A percentile compares a stretch with the other conserved stretches of the same genome.
These are phyloP conservation scores for Fraxinus sp. DNA, from an alignment of 305 asterid species.

Conservation along the genomic window DNA sequence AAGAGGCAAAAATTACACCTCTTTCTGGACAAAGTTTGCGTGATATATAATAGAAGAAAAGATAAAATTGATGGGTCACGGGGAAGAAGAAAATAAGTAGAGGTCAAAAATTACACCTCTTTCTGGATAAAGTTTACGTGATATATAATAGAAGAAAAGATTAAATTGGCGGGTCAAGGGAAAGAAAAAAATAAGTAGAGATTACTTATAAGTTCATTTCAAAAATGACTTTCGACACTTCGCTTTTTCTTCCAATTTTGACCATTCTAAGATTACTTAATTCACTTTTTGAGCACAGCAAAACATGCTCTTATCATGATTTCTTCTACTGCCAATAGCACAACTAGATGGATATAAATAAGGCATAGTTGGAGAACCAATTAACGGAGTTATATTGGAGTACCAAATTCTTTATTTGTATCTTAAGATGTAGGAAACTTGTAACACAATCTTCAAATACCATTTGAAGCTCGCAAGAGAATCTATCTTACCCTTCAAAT, in stretches of 20 bases:
- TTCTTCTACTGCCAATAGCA: not conserved
- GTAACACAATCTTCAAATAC: not conserved
- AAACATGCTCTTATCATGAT: not conserved
- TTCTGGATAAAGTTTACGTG: too few species aligned
- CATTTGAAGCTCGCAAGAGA: not conserved
- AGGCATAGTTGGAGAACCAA: not conserved
- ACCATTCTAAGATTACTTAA: not conserved
- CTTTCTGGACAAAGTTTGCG: not conserved
- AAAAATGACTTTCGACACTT: not conserved
- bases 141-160: too few species aligned
- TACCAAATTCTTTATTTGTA: not conserved
- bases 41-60: not conserved
- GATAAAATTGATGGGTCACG: not conserved
- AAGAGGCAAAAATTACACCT: not conserved
- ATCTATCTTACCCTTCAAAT: slow-evolving; percentile 74
- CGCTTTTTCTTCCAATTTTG: not conserved
- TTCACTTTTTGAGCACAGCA: not conserved
- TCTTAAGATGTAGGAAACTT: not conserved
- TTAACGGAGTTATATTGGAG: not conserved
- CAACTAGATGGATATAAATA: not conserved
- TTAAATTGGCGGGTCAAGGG: too few species aligned
- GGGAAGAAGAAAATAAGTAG: not conserved
- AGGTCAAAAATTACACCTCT: too few species aligned
- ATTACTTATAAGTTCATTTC: not conserved
- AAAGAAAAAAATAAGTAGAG: not conserved